phyloP scores from a whole-genome alignment of 1,284 basidiomycete species.

The Wolfiporia cocos region DNA sequence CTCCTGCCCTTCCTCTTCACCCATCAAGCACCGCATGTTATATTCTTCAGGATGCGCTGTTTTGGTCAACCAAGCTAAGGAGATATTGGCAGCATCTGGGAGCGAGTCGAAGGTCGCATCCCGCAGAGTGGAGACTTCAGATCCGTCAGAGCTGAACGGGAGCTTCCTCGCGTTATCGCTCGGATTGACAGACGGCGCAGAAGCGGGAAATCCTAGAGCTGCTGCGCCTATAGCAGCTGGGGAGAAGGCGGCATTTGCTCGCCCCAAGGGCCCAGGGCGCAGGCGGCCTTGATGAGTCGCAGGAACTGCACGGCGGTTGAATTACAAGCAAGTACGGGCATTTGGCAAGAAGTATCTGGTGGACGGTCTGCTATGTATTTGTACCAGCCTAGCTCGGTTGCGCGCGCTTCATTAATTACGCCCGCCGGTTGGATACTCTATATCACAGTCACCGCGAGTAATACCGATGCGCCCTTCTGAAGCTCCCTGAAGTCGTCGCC shows the following conservation, averaged over 20 bases:
- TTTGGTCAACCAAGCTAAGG: conserved; percentile 50
- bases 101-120: conserved; percentile 37
- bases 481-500: conserved; percentile 4
- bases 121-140: conserved; percentile 78
- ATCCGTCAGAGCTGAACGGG: conserved; percentile 68
- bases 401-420: no score
- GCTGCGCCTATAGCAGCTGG: conserved; percentile 11
- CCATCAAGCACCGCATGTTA: conserved; percentile 81
- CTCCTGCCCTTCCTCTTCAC: conserved; percentile 75
- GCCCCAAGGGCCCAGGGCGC: conserved; percentile 51
- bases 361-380: no score
- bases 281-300: conserved; percentile 28
- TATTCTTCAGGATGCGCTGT: conserved; percentile 71
- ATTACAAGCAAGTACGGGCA: no score
- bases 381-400: no score
- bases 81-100: conserved; percentile 37
- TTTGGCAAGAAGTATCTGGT: no score
- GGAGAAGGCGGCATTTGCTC: conserved; percentile 47
- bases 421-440: no score
- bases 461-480: conserved; percentile 1
- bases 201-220: conserved; percentile 2
- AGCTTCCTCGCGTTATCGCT: conserved; percentile 55
- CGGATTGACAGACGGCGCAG: conserved; percentile 17
- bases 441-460: no score
- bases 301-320: no score